These are phyloP conservation scores for Gracilaria gracilis DNA, from an alignment of 23 red algal species.

Conservation along the genomic window DNA sequence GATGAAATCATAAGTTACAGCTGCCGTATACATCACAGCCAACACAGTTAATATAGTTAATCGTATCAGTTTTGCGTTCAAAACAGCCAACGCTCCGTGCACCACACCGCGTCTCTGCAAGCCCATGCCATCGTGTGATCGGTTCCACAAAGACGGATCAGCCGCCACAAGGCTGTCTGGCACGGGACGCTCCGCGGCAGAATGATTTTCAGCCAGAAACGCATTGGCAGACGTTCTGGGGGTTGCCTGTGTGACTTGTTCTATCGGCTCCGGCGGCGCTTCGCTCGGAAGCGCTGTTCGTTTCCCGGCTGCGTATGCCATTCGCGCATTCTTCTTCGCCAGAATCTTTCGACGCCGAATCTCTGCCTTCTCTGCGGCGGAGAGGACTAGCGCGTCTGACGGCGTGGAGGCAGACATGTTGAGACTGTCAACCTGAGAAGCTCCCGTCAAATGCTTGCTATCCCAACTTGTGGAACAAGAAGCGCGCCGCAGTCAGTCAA, in stretches of 20 bases:
- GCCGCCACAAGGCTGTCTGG: not conserved
- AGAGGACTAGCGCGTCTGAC: not conserved
- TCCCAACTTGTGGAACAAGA: no score
- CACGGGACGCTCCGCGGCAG: not conserved
- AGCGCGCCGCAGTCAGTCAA: no score
- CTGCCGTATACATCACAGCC: not conserved
- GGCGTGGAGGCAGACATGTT: not conserved
- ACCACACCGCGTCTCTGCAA: not conserved
- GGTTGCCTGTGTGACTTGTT: not conserved
- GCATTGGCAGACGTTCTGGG: not conserved
- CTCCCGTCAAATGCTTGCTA: not conserved
- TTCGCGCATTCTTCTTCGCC: slow-evolving; percentile 74
- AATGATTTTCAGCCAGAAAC: not conserved
- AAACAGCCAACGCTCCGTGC: not conserved
- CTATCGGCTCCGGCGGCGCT: slow-evolving; percentile 16
- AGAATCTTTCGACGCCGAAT: slow-evolving; percentile 71
- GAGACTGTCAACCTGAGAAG: no score
- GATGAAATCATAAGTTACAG: not conserved
- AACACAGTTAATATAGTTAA: slow-evolving; percentile 19
- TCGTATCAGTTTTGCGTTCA: slow-evolving; percentile 3
- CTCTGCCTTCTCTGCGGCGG: slow-evolving; percentile 70
- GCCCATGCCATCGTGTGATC: not conserved
- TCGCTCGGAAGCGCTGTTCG: slow-evolving; percentile 24
- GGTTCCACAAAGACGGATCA: not conserved
- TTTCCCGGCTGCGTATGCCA: slow-evolving; percentile 62